Evolutionary conservation across 2,329 filamentous ascomycete genomes (phyloP), one percentile per base, ranked within the genome.

Genomic region (Venturia effusa): DNA sequence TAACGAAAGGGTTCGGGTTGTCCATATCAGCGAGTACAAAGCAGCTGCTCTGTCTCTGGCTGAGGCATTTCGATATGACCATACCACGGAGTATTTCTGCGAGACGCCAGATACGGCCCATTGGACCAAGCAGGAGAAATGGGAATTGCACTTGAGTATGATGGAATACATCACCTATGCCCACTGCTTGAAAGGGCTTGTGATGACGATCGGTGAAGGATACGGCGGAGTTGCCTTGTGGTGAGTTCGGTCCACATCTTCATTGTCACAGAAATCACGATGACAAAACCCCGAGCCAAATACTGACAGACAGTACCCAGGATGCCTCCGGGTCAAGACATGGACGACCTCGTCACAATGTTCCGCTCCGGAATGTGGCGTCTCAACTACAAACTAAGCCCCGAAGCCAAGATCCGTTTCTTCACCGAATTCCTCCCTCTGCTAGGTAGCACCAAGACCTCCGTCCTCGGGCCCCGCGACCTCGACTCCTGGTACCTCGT

Each of bases 171-270:
- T 90, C 69, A 86, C 87, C 61, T 88, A 89, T 65, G 86, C 88
- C 66, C 89, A 92, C 73, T 86, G 85, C 74, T 81, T 88, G 70
- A 86, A 86, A 69, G 90, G 90, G 64, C 75, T 90, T 65, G 89
- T 89, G 63, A 87, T 88, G 57, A 85, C 87, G 64, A 85, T 89
- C 66, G 90, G 90, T 22, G 83, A 85, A 6, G 84, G 92, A 71
- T 90, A 88, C 71, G 89, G 90, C 68, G 87, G 85, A 67, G 86
- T 94, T 63, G 89, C 88, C 64, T 79, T 94, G 62, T 94, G 90
- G 89, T 91, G 79, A 72, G 84, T 79, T 30, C 13, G 17, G 4
- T 24, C 10, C 19, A 39, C 48, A 1, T 30, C 13, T 32, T 3
- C 19, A 17, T 13, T 5, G 4, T 2, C 6, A 5, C 27, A 7